Conservation (phyloP, 306 rosid genomes). For the Quercus glauca region DNA sequence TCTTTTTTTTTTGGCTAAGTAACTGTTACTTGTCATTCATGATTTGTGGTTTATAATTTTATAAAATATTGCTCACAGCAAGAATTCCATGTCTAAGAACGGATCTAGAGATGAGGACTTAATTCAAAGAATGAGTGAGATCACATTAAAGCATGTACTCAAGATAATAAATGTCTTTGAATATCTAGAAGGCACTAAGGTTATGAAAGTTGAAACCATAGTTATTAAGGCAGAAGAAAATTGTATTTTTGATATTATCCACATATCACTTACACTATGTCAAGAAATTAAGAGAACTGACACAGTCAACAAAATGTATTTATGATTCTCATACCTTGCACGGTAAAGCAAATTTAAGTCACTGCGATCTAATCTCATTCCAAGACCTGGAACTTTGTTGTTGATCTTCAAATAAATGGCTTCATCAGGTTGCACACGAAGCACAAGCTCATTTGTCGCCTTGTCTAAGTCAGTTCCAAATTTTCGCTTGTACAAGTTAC, state of each 20-base stretch:
- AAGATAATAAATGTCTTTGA: background rate
- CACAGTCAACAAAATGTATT: background rate
- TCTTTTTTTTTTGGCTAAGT: no score
- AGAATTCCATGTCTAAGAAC: background rate
- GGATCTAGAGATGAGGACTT: background rate
- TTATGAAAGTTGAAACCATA: background rate
- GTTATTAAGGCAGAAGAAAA: background rate
- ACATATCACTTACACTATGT: background rate
- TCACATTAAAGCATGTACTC: background rate
- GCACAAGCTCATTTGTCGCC: slow-evolving; percentile 93
- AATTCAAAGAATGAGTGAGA: background rate
- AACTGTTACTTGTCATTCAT: background rate
- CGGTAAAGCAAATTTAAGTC: slow-evolving; percentile 84
- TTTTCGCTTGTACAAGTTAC: slow-evolving; percentile 83
- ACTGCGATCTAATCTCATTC: slow-evolving; percentile 94
- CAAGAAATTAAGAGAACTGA: background rate
- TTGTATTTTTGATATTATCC: background rate
- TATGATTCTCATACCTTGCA: slow-evolving; percentile 53
- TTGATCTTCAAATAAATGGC: slow-evolving; percentile 95
- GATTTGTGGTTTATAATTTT: background rate
- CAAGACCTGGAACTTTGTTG: slow-evolving; percentile 96
- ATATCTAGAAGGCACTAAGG: background rate
- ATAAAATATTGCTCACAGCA: background rate
- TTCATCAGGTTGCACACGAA: slow-evolving; percentile 97
- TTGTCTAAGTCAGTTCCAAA: slow-evolving; percentile 91